Conservation (phyloP, 208 protist species). For the Tetramitus jugosus region DNA sequence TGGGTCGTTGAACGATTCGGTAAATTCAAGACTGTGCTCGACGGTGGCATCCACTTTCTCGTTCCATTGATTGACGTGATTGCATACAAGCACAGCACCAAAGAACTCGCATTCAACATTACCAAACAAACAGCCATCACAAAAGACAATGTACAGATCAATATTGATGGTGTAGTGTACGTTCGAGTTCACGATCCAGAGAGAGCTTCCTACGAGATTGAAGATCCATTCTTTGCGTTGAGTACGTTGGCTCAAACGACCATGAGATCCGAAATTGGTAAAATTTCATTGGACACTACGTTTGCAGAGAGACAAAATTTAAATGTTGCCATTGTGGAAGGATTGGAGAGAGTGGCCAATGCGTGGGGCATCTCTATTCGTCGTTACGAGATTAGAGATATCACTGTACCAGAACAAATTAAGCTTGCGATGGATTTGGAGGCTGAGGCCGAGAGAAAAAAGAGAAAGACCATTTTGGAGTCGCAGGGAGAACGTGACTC, state of each 20-base stretch:
- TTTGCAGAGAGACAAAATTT: constrained; percentile 47
- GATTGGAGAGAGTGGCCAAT: constrained; percentile 70
- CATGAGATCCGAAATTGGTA: constrained; percentile 52
- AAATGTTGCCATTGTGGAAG: constrained; percentile 78
- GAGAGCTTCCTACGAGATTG: constrained; percentile 34
- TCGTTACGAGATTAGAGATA: constrained; percentile 91
- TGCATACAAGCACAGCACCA: constrained; percentile 42
- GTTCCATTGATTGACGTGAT: constrained; percentile 50
- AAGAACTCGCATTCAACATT: constrained; percentile 1
- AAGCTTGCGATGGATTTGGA: constrained; percentile 90
- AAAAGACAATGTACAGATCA: constrained; percentile 52
- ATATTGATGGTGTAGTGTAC: constrained; percentile 55
- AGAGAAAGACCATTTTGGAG: constrained; percentile 82
- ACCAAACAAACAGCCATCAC: constrained; percentile 39
- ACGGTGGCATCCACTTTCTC: constrained; percentile 46
- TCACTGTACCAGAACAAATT: constrained; percentile 77
- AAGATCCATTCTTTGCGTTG: constrained; percentile 49
- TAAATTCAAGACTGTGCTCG: constrained; percentile 41
- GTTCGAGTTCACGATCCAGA: constrained; percentile 41
- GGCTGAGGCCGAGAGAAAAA: constrained; percentile 85
- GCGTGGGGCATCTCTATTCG: constrained; percentile 90
- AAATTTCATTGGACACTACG: constrained; percentile 50
- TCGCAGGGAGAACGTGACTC: constrained; percentile 76
- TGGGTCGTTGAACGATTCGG: constrained; percentile 55
- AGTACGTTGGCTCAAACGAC: constrained; percentile 56